Conservation (phyloP, 2,329 filamentous ascomycete genomes). For the Chaetomium strumarium region DNA sequence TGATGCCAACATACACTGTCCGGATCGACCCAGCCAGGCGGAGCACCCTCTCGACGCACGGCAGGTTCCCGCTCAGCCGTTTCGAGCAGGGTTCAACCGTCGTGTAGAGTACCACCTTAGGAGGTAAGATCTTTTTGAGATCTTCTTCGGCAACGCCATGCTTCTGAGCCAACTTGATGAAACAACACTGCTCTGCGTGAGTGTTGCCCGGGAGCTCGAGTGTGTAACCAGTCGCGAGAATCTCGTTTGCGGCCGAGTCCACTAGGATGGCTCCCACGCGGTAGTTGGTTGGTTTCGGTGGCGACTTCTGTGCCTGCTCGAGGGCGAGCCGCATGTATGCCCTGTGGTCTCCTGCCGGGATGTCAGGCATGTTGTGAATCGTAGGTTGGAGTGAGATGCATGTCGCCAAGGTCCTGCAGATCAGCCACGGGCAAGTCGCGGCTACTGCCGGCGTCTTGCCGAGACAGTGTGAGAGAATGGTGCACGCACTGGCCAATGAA, state of each 20-base stretch:
- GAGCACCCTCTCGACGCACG: constrained; percentile 76
- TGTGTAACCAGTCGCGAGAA: constrained; percentile 82
- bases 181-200: constrained; percentile 89
- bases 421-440: too few species aligned
- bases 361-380: constrained; percentile 12
- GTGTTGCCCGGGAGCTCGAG: constrained; percentile 89
- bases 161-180: constrained; percentile 61
- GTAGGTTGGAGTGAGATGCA: background rate
- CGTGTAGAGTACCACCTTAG: constrained; percentile 68
- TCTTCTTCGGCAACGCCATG: constrained; percentile 47
- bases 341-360: constrained; percentile 38
- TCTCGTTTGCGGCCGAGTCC: constrained; percentile 45
- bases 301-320: constrained; percentile 68
- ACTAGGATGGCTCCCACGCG: constrained; percentile 89
- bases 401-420: too few species aligned
- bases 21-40: constrained; percentile 55
- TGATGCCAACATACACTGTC: constrained; percentile 79
- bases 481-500: background rate
- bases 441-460: too few species aligned
- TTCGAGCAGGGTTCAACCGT: constrained; percentile 84
- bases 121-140: constrained; percentile 46
- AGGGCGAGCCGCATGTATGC: constrained; percentile 65
- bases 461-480: too few species aligned
- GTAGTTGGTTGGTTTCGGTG: constrained; percentile 85
- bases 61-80: constrained; percentile 65